phyloP scores from a whole-genome alignment of 164 flowering plant species.

The Tinospora cordifolia region DNA sequence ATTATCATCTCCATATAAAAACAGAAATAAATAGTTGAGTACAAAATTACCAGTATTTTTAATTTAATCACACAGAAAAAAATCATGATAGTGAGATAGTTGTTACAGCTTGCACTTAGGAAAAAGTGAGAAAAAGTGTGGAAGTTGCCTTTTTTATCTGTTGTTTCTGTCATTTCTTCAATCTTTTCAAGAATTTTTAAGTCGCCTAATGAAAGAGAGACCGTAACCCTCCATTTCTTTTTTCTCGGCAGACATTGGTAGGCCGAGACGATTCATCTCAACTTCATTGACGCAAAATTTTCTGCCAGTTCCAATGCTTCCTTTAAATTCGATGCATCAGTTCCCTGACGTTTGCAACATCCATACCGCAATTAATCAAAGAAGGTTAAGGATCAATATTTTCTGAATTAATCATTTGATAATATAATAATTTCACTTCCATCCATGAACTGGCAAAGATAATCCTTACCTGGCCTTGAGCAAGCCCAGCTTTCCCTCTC shows the following conservation, averaged over 20 bases:
- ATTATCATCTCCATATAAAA: no score
- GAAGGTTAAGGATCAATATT: no score
- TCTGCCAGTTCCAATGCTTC: conserved; percentile 57
- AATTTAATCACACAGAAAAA: no score
- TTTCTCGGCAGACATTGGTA: background rate
- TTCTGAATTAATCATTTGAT: no score
- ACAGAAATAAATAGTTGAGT: no score
- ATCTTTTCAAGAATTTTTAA: background rate
- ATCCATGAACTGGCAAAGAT: background rate
- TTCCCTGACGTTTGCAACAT: conserved; percentile 32
- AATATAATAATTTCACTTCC: no score
- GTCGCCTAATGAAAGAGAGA: background rate
- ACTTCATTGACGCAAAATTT: conserved; percentile 54
- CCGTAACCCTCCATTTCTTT: background rate
- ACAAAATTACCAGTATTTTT: no score
- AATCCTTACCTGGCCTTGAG: conserved; percentile 78
- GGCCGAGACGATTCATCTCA: conserved; percentile 21
- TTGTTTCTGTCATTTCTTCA: background rate
- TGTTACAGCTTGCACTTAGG: no score
- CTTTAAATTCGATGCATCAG: conserved; percentile 41
- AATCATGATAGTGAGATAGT: no score
- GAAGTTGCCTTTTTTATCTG: background rate
- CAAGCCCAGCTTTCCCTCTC: conserved; percentile 78
- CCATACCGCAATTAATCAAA: background rate
- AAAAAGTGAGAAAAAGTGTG: no score